Conservation (phyloP, 2,329 filamentous ascomycete species). For the Ophiostoma piceae region DNA sequence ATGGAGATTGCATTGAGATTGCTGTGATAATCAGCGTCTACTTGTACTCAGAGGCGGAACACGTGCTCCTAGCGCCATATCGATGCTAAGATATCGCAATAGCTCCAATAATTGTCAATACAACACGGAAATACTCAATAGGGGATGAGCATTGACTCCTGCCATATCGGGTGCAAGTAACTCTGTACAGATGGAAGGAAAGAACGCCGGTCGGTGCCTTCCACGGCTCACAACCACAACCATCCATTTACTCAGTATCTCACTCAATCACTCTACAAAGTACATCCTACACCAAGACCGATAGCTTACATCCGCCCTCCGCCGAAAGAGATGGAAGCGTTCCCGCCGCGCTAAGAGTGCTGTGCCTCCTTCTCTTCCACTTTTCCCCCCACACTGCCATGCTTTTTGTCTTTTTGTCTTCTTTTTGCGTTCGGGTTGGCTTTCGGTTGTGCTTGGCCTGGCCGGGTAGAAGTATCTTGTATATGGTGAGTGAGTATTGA, state of each 20-base stretch:
- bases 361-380: slow-evolving; percentile 12
- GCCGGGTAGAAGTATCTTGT: background rate
- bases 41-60: too few relatives aligned
- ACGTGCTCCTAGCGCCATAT: background rate
- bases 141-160: background rate
- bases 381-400: slow-evolving; percentile 4
- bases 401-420: background rate
- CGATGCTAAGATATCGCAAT: background rate
- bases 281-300: too few relatives aligned
- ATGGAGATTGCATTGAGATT: background rate
- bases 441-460: background rate
- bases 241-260: background rate
- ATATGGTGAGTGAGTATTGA: too few relatives aligned
- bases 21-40: background rate
- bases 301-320: background rate
- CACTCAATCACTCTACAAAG: too few relatives aligned
- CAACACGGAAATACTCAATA: background rate
- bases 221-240: background rate
- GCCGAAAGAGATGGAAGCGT: background rate
- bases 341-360: slow-evolving; percentile 11
- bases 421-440: background rate
- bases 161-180: background rate
- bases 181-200: background rate
- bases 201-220: background rate
- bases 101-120: background rate